Percentiles rank a stretch among this genome's conserved stretches.
Conservation (phyloP, 2,329 filamentous ascomycete species). For the Alternaria incomplexa region DNA sequence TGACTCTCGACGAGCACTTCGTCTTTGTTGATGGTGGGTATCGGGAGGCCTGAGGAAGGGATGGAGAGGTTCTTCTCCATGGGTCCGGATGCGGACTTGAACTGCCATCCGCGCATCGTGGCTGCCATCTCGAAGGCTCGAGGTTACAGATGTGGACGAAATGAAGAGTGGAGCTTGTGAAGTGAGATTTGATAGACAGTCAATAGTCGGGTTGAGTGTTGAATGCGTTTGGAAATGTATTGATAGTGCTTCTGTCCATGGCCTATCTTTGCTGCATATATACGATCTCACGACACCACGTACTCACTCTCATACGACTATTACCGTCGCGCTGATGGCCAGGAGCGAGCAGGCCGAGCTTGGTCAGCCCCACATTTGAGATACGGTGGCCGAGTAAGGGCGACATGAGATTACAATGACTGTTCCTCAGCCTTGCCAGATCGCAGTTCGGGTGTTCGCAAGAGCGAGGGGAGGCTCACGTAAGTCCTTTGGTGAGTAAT, state of each 20-base stretch:
- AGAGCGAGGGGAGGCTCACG: neutral
- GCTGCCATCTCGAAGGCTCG: constrained; percentile 43
- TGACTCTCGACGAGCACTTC: constrained; percentile 61
- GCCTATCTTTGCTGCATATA: neutral
- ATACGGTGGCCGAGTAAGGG: neutral
- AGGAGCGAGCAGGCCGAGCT: constrained; percentile 7
- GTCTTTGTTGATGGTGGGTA: constrained; percentile 41
- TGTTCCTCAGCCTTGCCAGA: neutral
- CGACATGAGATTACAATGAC: neutral
- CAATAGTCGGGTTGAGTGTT: neutral
- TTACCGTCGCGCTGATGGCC: neutral
- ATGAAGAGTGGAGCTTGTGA: neutral
- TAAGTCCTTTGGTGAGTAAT: neutral
- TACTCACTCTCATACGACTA: neutral
- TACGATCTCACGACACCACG: neutral
- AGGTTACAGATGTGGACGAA: neutral
- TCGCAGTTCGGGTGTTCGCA: neutral
- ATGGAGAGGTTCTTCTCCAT: constrained; percentile 59
- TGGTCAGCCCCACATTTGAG: neutral
- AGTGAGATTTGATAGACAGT: neutral
- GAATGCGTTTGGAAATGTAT: neutral
- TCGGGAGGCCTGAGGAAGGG: constrained; percentile 53
- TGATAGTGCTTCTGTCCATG: neutral
- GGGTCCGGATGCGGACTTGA: constrained; percentile 34
- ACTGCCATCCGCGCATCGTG: constrained; percentile 56